Evolutionary conservation across 805 yeast species (phyloP), one percentile per base, ranked within the genome.

Genomic region (Vanderwaltozyma tropicalis): DNA sequence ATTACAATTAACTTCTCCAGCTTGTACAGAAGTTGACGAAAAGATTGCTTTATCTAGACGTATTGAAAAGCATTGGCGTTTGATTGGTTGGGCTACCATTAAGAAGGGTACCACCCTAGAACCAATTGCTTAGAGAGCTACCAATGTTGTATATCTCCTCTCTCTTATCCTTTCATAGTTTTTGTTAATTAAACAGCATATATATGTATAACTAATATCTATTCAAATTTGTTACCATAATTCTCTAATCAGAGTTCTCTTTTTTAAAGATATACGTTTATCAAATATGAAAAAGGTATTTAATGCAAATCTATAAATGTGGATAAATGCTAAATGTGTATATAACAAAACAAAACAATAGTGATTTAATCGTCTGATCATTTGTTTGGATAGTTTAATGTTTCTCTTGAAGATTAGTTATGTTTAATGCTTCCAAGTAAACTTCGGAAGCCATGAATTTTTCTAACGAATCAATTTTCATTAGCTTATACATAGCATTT

Each of bases 1-100:
- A 74, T 74, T 92, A 58, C 87, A 86, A 60, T 75, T 92, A 61
- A 89, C 97, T 34, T 80, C 95, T 34, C 98, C 99, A 40, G 98
- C 97, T 34, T 92, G 99, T 78, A 89, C 99, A 28, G 96, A 89
- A 71, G 74, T 89, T 36, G 85, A 94, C 51, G 99, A 92, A 71
- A 89, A 92, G 80, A 89, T 92, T 64, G 99, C 99, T 28, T 71
- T 92, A 59, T 87, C 96, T 32, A 84, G 99, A 75, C 88, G 98
- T 76, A 92, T 92, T 55, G 99, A 92, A 63, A 89, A 89, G 77
- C 99, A 92, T 66, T 92, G 96, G 95, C 92, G 99, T 75, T 74
- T 92, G 63, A 92, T 92, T 68, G 99, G 99, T 55, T 92, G 99
- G 99, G 99, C 98, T 53, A 87, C 95, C 36, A 89, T 88, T 62